phyloP scores from a whole-genome alignment of 495 filamentous ascomycete genomes.

The Neurospora sp. region DNA sequence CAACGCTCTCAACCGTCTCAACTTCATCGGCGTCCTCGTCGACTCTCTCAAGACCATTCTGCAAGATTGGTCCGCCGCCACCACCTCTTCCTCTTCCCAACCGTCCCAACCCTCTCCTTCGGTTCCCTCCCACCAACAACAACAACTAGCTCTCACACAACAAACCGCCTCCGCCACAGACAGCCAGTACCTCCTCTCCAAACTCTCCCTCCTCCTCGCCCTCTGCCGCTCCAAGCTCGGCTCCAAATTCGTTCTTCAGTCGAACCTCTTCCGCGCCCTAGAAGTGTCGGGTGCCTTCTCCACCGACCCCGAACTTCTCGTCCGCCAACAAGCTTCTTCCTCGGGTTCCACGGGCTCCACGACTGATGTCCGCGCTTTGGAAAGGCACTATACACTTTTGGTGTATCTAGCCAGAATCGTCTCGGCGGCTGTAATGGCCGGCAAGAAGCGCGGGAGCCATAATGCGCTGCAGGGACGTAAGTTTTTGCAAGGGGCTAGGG shows the following conservation, averaged over 20 bases:
- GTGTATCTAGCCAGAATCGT: conserved; percentile 75
- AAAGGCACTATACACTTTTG: conserved; percentile 75
- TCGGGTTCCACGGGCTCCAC: neutral
- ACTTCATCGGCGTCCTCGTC: conserved; percentile 82
- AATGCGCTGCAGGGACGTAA: conserved; percentile 67
- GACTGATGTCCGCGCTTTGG: conserved; percentile 46
- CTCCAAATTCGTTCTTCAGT: conserved; percentile 70
- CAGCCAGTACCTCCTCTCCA: conserved; percentile 58
- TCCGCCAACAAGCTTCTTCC: neutral
- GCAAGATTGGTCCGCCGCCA: conserved; percentile 40
- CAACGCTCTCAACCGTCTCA: conserved; percentile 69
- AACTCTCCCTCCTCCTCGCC: conserved; percentile 73
- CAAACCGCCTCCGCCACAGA: conserved; percentile 2
- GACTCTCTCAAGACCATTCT: conserved; percentile 69
- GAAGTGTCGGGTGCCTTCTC: conserved; percentile 71
- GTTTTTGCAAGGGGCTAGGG: conserved; percentile 73
- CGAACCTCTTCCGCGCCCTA: conserved; percentile 78
- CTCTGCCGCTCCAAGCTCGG: conserved; percentile 71
- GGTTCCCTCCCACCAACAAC: neutral
- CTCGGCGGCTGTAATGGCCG: conserved; percentile 60
- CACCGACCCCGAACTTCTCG: conserved; percentile 74
- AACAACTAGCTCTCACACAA: conserved; percentile 8
- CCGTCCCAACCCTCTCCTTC: neutral
- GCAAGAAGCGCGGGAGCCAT: conserved; percentile 50
- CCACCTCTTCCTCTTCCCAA: neutral